Base-by-base conservation (phyloP, 2,329 filamentous ascomycete species). In the Botryotinia convoluta region DNA sequence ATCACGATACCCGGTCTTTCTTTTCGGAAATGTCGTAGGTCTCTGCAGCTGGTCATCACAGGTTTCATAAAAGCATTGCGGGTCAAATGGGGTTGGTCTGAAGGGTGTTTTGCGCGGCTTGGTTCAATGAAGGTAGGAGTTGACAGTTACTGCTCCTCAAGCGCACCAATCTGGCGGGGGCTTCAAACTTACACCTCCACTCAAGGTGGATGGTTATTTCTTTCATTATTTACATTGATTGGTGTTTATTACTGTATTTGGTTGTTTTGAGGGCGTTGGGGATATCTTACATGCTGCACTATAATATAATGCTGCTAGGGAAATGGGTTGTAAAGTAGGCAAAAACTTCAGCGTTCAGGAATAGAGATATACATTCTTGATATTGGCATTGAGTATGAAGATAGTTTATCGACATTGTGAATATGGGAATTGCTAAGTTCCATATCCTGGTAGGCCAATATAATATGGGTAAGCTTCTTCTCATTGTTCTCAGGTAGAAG, bases 1-100 rank as follows among this genome's bases (percentile, higher is more conserved):
- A 75, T 71, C 79, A 76, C 78, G 79, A 80, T 81, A 80, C 79
- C 79, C 79, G 75, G 77, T 77, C 74, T 77, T 57, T 75, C 74
- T 77, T 78, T 78, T 76, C 75, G 74, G 75, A 76, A 74, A 77
- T 74, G 74, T 75, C 72, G 75, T 69, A 74, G 72, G 75, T 73
- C 75, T 75, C 68, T 75, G 64, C 74, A 65, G 70, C 76, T 77
- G 77, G 77, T 74, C 73, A 76, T 76, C 76, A 76, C 75, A 54
- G 76, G 77, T 74, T 77, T 77, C 75, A 76, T 75, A 77, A 77
- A 77, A 79, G 78, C 75, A 79, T 79, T 76, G 78, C 76, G 73
- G 75, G 74, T 65, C 71, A 72, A 70, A 74, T 73, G 72, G 62
- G 74, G 71, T 70, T 74, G 73, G 67, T 74, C 77, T 77, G 70